These are phyloP conservation scores for Termitomyces sp. DNA, from an alignment of 768 basidiomycete species.

Conservation along the genomic window DNA sequence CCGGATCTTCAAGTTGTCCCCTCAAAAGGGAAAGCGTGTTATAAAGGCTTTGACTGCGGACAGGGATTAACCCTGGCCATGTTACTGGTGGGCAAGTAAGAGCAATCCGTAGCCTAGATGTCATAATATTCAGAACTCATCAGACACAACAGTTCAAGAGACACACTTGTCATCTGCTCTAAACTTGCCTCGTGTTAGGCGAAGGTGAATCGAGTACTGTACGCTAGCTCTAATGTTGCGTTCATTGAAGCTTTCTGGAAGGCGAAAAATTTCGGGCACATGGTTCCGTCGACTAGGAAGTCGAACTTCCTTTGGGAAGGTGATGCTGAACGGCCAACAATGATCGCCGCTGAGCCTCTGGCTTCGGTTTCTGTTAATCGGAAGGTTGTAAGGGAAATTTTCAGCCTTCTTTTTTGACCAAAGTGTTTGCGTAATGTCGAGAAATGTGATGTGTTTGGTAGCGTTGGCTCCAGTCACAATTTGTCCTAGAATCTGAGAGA, in stretches of 20 bases:
- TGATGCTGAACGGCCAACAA: constrained; percentile 33
- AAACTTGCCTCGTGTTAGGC: constrained; percentile 28
- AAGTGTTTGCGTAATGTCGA: constrained; percentile 28
- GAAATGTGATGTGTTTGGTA: constrained; percentile 28
- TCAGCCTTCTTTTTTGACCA: constrained; percentile 35
- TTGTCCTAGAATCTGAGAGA: constrained; percentile 30
- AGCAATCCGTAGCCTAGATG: constrained; percentile 24
- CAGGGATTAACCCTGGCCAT: constrained; percentile 26
- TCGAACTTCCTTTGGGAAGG: constrained; percentile 34
- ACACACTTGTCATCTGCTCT: constrained; percentile 30
- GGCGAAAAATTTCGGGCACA: constrained; percentile 21
- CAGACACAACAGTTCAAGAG: background rate
- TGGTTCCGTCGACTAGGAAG: constrained; percentile 14
- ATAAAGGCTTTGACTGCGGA: constrained; percentile 31
- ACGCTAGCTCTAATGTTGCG: constrained; percentile 32
- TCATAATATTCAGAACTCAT: background rate
- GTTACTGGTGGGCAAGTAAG: constrained; percentile 31
- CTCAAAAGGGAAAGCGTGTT: constrained; percentile 26
- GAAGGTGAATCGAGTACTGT: constrained; percentile 30
- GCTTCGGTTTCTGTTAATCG: constrained; percentile 12
- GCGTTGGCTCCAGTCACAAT: constrained; percentile 35
- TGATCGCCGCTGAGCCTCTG: constrained; percentile 31
- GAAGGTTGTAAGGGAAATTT: constrained; percentile 11
- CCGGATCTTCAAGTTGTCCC: constrained; percentile 33
- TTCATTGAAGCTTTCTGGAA: constrained; percentile 37